phyloP scores from a whole-genome alignment of 768 basidiomycete species.

The Lactarius deliciosus region DNA sequence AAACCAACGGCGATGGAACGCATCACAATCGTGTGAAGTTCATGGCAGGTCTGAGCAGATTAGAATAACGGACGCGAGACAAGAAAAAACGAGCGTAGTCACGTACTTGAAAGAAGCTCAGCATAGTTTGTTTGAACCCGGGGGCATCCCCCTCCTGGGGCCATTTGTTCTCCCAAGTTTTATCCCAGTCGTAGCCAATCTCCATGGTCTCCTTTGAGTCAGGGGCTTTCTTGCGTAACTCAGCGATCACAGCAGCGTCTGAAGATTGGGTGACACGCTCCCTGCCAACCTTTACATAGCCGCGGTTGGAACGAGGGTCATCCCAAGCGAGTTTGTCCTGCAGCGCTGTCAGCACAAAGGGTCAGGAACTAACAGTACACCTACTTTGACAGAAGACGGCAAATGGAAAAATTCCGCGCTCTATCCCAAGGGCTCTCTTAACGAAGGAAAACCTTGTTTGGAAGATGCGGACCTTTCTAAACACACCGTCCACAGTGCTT shows the following conservation, averaged over 20 bases:
- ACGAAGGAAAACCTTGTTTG: not conserved
- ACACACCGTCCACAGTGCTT: slow-evolving; percentile 56
- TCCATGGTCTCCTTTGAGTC: slow-evolving; percentile 88
- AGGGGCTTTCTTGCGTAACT: slow-evolving; percentile 70
- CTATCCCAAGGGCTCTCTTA: slow-evolving; percentile 40
- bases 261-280: slow-evolving; percentile 78
- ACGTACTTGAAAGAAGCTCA: slow-evolving; percentile 68
- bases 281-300: slow-evolving; percentile 77
- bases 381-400: slow-evolving; percentile 60
- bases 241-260: slow-evolving; percentile 69
- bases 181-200: slow-evolving; percentile 83
- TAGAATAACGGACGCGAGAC: not conserved
- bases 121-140: slow-evolving; percentile 68
- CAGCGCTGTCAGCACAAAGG: not conserved
- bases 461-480: slow-evolving; percentile 52
- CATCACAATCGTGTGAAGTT: slow-evolving; percentile 76
- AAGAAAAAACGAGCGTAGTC: not conserved
- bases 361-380: not conserved
- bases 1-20: slow-evolving; percentile 83
- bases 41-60: slow-evolving; percentile 59
- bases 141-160: slow-evolving; percentile 62
- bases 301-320: slow-evolving; percentile 81
- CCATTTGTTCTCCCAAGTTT: slow-evolving; percentile 79
- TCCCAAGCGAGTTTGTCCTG: slow-evolving; percentile 74
- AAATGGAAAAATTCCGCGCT: slow-evolving; percentile 75